Conservation (phyloP, 805 yeast genomes). For the Metschnikowia picachoensis region DNA sequence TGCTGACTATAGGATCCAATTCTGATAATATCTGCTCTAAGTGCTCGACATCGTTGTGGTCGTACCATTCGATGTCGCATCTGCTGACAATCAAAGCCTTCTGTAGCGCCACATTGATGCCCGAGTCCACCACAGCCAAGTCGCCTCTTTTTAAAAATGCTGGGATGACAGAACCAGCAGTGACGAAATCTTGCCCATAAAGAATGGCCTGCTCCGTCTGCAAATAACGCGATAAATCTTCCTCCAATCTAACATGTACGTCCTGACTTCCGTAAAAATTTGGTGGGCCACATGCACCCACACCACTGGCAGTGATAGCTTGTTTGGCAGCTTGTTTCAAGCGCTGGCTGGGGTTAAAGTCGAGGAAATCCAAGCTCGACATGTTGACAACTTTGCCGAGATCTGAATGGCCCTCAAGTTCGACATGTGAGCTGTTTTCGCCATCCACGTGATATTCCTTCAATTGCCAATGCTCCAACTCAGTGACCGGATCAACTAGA, state of each 20-base stretch:
- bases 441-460: constrained; percentile 59
- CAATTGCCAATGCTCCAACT: constrained; percentile 58
- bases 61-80: constrained; percentile 76
- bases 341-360: constrained; percentile 46
- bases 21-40: constrained; percentile 66
- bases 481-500: constrained; percentile 53
- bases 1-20: constrained; percentile 53
- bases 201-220: constrained; percentile 76
- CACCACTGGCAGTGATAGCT: constrained; percentile 71
- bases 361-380: constrained; percentile 68
- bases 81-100: constrained; percentile 86
- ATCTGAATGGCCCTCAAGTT: constrained; percentile 25
- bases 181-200: constrained; percentile 89
- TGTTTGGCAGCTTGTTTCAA: constrained; percentile 53
- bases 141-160: constrained; percentile 96
- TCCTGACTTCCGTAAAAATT: constrained; percentile 96
- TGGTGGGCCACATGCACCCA: constrained; percentile 98
- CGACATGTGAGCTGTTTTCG: constrained; percentile 41
- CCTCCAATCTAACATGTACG: constrained; percentile 77
- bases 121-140: constrained; percentile 80
- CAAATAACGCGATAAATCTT: constrained; percentile 68
- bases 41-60: constrained; percentile 86
- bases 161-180: constrained; percentile 84
- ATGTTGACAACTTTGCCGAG: constrained; percentile 52
- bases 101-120: constrained; percentile 71